Percentiles rank a stretch among this genome's conserved stretches.
Evolutionary conservation across 345 rosid species (phyloP).

Genomic region (Trapa incisa): DNA sequence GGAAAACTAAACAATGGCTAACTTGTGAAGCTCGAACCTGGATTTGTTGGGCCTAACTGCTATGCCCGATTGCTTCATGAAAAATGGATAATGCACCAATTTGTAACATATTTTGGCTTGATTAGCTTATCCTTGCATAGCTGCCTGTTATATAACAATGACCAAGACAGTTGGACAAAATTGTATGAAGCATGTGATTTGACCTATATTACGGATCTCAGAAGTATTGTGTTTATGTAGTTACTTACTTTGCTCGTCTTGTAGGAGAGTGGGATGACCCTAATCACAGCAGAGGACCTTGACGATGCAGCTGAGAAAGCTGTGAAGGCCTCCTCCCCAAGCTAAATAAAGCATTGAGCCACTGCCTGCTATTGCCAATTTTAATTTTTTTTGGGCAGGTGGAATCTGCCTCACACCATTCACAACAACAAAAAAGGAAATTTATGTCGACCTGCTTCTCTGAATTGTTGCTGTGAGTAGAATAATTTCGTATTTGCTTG

Average conservation of each 20-base stretch:
- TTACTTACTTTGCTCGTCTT: not conserved
- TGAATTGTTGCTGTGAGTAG: not conserved
- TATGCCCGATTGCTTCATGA: too few relatives aligned
- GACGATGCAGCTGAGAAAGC: constrained; percentile 99
- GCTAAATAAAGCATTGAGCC: constrained; percentile 10
- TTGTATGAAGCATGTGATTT: not conserved
- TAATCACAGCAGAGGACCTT: constrained; percentile 86
- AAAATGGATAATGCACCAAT: too few relatives aligned
- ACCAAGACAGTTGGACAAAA: not conserved
- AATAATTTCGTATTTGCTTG: not conserved
- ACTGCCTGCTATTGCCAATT: too few relatives aligned
- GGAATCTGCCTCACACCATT: not conserved
- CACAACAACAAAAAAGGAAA: not conserved
- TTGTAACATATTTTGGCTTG: too few relatives aligned
- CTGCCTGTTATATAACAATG: too few relatives aligned
- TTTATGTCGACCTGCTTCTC: not conserved
- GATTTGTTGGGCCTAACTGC: too few relatives aligned
- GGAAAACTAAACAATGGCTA: too few relatives aligned
- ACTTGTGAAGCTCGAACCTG: too few relatives aligned
- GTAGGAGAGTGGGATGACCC: constrained; percentile 89
- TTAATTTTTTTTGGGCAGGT: constrained; percentile 1
- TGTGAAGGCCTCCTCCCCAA: constrained; percentile 45
- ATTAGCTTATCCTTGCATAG: too few relatives aligned
- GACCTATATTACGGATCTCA: not conserved
- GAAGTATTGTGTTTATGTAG: not conserved